Conservation (phyloP, 345 rosid species). For the Clausena lansium region DNA sequence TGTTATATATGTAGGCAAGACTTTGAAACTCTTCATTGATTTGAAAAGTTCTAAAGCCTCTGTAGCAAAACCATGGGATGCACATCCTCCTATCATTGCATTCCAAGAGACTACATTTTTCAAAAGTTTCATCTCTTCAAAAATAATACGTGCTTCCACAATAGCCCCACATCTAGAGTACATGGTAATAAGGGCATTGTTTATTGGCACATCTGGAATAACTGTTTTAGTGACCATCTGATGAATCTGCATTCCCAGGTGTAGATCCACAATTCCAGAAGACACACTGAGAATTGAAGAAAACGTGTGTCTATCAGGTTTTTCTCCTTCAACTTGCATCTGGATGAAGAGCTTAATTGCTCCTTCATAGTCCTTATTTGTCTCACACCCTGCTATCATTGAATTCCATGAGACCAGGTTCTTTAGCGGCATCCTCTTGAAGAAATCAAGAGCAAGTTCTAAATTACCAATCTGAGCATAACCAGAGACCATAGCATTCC, state of each 20-base stretch:
- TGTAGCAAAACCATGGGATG: conserved; percentile 59
- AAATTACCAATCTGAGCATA: conserved; percentile 45
- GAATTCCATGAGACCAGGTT: conserved; percentile 70
- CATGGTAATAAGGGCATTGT: conserved; percentile 68
- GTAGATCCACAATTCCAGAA: conserved; percentile 56
- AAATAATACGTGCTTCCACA: conserved; percentile 44
- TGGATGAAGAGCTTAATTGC: conserved; percentile 48
- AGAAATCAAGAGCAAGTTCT: conserved; percentile 43
- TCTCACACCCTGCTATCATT: conserved; percentile 63
- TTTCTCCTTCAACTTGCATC: conserved; percentile 61
- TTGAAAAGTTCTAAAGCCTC: conserved; percentile 56
- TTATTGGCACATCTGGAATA: conserved; percentile 53
- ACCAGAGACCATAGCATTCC: conserved; percentile 71
- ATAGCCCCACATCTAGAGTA: conserved; percentile 67
- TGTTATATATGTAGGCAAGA: conserved; percentile 63
- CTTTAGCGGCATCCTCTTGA: conserved; percentile 55
- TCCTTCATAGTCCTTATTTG: conserved; percentile 44
- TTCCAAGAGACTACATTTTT: conserved; percentile 79
- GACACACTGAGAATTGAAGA: conserved; percentile 62
- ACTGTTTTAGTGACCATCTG: conserved; percentile 50
- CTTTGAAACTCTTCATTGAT: conserved; percentile 44
- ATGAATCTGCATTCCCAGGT: conserved; percentile 67
- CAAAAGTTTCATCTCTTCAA: conserved; percentile 38
- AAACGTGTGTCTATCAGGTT: conserved; percentile 69
- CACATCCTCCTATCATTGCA: conserved; percentile 83